phyloP scores from a whole-genome alignment of 1,139 yeast species.

The Wickerhamomyces sp. region DNA sequence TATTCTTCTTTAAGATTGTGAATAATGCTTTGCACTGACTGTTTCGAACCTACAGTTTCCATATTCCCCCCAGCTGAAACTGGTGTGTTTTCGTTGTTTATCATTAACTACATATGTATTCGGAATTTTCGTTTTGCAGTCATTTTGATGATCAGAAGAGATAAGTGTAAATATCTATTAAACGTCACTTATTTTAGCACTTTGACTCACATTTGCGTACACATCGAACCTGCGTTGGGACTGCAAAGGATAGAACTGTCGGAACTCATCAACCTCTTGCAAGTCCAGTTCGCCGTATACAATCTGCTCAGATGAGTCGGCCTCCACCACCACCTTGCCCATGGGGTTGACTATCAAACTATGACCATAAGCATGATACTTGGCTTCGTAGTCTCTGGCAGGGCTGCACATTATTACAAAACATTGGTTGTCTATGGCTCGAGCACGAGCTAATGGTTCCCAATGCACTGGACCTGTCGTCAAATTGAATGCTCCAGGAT shows the following conservation, averaged over 20 bases:
- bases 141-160: too few relatives aligned
- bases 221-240: constrained; percentile 82
- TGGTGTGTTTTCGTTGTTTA: neutral
- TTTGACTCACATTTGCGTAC: constrained; percentile 6
- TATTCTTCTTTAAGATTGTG: constrained; percentile 8
- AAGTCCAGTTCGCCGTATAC: constrained; percentile 77
- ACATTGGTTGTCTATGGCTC: constrained; percentile 88
- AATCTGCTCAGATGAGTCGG: constrained; percentile 81
- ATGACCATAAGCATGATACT: constrained; percentile 92
- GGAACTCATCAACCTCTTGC: constrained; percentile 51
- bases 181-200: constrained; percentile 8
- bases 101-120: too few relatives aligned
- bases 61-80: constrained; percentile 1
- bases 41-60: constrained; percentile 6
- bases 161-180: neutral
- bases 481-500: constrained; percentile 95
- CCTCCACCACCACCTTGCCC: constrained; percentile 78
- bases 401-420: constrained; percentile 84
- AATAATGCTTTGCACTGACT: constrained; percentile 6
- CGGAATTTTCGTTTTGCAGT: too few relatives aligned
- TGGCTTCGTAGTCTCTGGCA: constrained; percentile 66
- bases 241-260: constrained; percentile 74
- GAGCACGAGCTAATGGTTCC: constrained; percentile 78
- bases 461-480: constrained; percentile 95
- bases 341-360: constrained; percentile 82